These are phyloP conservation scores for Paraphysoderma sedebokerense DNA, from an alignment of 371 early-diverging fungal species.

Conservation along the genomic window DNA sequence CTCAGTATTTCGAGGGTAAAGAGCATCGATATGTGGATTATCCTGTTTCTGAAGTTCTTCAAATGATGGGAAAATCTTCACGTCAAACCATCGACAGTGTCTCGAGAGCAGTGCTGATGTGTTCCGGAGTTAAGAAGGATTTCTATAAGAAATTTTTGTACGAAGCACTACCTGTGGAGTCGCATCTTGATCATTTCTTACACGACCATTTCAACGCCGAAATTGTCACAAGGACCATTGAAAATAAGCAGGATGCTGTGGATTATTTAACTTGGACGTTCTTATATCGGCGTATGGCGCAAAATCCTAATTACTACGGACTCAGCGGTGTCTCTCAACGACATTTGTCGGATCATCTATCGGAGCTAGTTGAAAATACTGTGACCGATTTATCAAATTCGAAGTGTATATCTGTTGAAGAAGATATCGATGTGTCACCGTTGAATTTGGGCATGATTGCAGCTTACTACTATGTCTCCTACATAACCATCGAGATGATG, in stretches of 20 bases:
- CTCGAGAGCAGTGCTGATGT: conserved; percentile 36
- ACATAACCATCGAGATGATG: conserved; percentile 84
- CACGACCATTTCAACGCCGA: conserved; percentile 95
- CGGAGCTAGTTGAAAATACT: conserved; percentile 84
- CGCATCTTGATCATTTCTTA: conserved; percentile 68
- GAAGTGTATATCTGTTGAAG: conserved; percentile 68
- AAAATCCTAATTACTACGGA: conserved; percentile 93
- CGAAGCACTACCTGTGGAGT: conserved; percentile 88
- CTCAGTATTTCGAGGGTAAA: conserved; percentile 82
- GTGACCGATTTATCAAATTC: conserved; percentile 64
- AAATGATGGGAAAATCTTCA: conserved; percentile 90
- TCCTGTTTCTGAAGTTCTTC: conserved; percentile 79
- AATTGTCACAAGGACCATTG: conserved; percentile 79
- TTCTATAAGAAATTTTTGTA: conserved; percentile 91
- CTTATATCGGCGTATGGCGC: conserved; percentile 80
- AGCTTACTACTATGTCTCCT: conserved; percentile 87
- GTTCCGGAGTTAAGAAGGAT: conserved; percentile 79
- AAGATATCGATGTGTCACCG: conserved; percentile 63
- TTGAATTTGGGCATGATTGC: conserved; percentile 94
- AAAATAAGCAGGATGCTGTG: conserved; percentile 94
- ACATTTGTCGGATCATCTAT: conserved; percentile 79
- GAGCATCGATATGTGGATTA: conserved; percentile 92
- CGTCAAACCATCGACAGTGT: conserved; percentile 21
- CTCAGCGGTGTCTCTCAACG: conserved; percentile 69
- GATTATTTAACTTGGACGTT: conserved; percentile 96